Conservation (phyloP, 1,139 yeast genomes). For the Zygotorulaspora mrakii region DNA sequence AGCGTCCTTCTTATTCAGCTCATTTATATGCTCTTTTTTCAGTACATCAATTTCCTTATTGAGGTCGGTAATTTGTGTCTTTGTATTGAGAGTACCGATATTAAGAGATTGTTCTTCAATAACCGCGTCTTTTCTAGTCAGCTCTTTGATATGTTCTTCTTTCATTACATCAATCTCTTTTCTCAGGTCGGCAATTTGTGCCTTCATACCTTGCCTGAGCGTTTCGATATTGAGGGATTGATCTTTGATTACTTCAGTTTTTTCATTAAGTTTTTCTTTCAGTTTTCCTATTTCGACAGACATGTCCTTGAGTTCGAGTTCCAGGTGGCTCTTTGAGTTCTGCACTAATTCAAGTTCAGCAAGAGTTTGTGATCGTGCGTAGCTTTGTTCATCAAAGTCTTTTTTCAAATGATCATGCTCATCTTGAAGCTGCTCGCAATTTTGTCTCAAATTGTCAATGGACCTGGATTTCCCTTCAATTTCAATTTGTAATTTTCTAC, state of each 20-base stretch:
- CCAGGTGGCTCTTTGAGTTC: constrained; percentile 79
- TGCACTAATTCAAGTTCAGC: constrained; percentile 50
- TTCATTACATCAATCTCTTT: constrained; percentile 41
- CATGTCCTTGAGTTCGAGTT: constrained; percentile 51
- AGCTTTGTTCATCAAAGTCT: constrained; percentile 38
- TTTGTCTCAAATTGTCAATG: constrained; percentile 44
- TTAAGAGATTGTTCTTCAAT: constrained; percentile 28
- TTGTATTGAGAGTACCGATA: constrained; percentile 42
- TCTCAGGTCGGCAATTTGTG: constrained; percentile 43
- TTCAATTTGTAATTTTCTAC: constrained; percentile 72
- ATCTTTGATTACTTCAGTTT: constrained; percentile 35
- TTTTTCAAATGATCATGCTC: too few species aligned
- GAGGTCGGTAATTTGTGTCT: constrained; percentile 45
- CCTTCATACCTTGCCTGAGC: constrained; percentile 49
- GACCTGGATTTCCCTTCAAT: constrained; percentile 50
- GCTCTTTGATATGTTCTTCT: constrained; percentile 40
- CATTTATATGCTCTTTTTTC: constrained; percentile 33
- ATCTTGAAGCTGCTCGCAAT: constrained; percentile 42
- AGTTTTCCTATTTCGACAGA: constrained; percentile 43
- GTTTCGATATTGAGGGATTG: constrained; percentile 33
- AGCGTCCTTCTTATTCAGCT: constrained; percentile 39
- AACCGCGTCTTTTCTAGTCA: constrained; percentile 42
- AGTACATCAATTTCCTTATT: constrained; percentile 49
- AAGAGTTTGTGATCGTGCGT: constrained; percentile 35
- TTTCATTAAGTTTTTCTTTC: constrained; percentile 39